Evolutionary conservation across 2,329 filamentous ascomycete species (phyloP).

Genomic region (Coleophoma crateriformis): DNA sequence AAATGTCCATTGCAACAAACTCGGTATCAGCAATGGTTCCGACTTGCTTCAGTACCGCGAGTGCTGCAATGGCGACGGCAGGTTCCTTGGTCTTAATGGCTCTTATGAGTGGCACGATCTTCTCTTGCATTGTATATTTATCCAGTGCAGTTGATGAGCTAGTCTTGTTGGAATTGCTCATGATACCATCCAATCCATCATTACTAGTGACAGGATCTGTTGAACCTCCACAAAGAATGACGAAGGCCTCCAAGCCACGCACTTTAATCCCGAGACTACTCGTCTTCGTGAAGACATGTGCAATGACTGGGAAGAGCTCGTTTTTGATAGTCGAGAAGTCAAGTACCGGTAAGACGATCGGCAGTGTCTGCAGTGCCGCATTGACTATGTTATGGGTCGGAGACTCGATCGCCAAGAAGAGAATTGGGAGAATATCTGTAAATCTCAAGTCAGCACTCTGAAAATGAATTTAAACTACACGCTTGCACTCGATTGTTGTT

Average conservation of each 20-base stretch:
- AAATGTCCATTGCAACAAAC: constrained; percentile 84
- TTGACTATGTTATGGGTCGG: constrained; percentile 87
- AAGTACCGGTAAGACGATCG: constrained; percentile 76
- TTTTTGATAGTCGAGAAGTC: constrained; percentile 98
- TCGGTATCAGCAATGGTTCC: constrained; percentile 79
- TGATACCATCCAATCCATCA: constrained; percentile 73
- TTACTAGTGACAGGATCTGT: constrained; percentile 42
- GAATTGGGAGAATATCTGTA: constrained; percentile 79
- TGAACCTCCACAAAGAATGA: constrained; percentile 79
- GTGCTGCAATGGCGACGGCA: constrained; percentile 90
- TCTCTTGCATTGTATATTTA: constrained; percentile 98
- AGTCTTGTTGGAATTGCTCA: constrained; percentile 42
- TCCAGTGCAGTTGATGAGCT: constrained; percentile 76
- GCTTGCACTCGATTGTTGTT: too few relatives aligned
- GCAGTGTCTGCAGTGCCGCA: constrained; percentile 72
- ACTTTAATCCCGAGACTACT: constrained; percentile 94
- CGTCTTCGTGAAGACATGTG: constrained; percentile 85
- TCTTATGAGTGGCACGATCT: constrained; percentile 84
- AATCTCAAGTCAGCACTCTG: neutral
- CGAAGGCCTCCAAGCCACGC: constrained; percentile 82
- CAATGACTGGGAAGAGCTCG: constrained; percentile 89
- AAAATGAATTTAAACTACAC: too few relatives aligned
- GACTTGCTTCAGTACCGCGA: constrained; percentile 80
- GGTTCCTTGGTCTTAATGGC: constrained; percentile 97
- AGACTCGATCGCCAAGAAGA: constrained; percentile 79